Percentiles rank a stretch among this genome's conserved stretches.
Conservation (phyloP, 2,329 filamentous ascomycete species). For the Exophiala aquamarina region DNA sequence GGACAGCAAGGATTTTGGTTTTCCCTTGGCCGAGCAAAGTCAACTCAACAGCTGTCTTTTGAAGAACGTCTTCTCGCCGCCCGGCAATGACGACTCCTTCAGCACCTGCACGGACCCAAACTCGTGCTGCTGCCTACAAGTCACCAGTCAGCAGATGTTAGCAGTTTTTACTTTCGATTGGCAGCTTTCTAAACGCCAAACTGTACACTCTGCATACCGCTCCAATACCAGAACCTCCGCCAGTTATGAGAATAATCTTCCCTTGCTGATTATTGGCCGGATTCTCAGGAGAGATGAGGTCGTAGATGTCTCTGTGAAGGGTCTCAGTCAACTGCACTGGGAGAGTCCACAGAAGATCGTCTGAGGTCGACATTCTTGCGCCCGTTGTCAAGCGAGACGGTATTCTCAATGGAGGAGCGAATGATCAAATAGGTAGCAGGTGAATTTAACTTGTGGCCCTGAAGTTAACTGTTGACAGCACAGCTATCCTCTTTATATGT, state of each 20-base stretch:
- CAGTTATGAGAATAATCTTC: conserved; percentile 1
- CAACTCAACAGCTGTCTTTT: not conserved
- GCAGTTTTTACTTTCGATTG: too few species aligned
- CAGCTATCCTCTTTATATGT: too few species aligned
- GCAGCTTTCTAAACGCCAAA: too few species aligned
- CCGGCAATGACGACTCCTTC: conserved; percentile 4
- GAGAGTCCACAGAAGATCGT: not conserved
- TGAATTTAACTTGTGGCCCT: too few species aligned
- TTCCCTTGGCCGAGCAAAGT: not conserved
- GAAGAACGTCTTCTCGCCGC: not conserved
- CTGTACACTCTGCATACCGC: not conserved
- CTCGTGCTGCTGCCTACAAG: not conserved
- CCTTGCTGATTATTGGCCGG: not conserved
- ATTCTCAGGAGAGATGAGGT: not conserved
- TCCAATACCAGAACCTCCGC: conserved; percentile 1
- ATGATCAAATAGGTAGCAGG: too few species aligned
- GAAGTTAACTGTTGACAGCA: too few species aligned
- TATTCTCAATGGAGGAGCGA: too few species aligned
- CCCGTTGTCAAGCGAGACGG: not conserved
- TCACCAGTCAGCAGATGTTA: too few species aligned
- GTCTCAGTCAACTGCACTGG: not conserved
- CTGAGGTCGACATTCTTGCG: not conserved
- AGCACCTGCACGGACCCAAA: conserved; percentile 1
- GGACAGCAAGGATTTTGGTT: not conserved
- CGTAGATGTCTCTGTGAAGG: not conserved